These are phyloP conservation scores for Lodderomyces pseudojiufengensis DNA, from an alignment of 1,139 yeast genomes.

Conservation along the genomic window DNA sequence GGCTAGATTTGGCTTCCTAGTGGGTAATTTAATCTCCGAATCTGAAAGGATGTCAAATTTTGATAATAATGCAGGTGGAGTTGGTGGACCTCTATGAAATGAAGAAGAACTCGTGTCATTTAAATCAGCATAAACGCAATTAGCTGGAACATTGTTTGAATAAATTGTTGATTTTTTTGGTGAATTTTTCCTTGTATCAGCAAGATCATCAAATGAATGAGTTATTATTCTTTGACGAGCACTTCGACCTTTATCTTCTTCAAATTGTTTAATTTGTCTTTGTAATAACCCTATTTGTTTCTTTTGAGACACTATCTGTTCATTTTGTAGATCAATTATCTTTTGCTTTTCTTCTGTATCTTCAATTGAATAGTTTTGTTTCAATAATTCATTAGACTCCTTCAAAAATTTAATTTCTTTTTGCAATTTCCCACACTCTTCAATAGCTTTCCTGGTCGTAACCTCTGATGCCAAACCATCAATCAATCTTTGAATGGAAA, in stretches of 20 bases:
- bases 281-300: slow-evolving; percentile 24
- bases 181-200: neutral
- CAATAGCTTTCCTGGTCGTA: slow-evolving; percentile 32
- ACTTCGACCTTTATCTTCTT: slow-evolving; percentile 4
- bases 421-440: slow-evolving; percentile 26
- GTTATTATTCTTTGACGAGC: neutral
- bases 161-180: neutral
- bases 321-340: slow-evolving; percentile 16
- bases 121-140: slow-evolving; percentile 4
- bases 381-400: slow-evolving; percentile 22
- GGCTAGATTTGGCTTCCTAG: too few species aligned
- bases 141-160: neutral
- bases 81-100: slow-evolving; percentile 16
- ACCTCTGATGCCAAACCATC: slow-evolving; percentile 33
- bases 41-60: neutral
- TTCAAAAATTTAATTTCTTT: slow-evolving; percentile 22
- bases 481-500: slow-evolving; percentile 33
- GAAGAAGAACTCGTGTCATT: slow-evolving; percentile 3
- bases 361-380: neutral
- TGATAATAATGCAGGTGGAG: slow-evolving; percentile 17
- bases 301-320: slow-evolving; percentile 19
- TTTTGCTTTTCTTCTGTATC: slow-evolving; percentile 7
- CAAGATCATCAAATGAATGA: slow-evolving; percentile 7
- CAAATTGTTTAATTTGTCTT: slow-evolving; percentile 8
- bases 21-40: too few species aligned